Evolutionary conservation across 345 rosid genomes (phyloP).

Genomic region (Pistacia atlantica): DNA sequence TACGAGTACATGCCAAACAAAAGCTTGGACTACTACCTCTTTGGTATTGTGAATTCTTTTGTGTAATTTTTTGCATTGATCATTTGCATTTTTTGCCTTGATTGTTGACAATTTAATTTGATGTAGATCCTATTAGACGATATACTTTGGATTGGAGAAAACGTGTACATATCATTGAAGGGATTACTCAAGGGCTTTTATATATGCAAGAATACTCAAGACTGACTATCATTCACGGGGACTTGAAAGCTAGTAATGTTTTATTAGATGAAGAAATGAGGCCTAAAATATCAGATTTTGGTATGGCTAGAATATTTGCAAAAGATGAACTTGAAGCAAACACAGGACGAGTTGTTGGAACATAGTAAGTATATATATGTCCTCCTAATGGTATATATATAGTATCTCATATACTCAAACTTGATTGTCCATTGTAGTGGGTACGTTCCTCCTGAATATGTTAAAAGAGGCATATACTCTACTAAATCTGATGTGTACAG

Average conservation of each 20-base stretch:
- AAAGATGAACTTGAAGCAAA: constrained; percentile 34
- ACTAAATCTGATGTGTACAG: too few relatives aligned
- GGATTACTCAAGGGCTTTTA: constrained; percentile 25
- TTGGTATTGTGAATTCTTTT: neutral
- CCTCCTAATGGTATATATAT: too few relatives aligned
- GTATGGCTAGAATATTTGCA: constrained; percentile 49
- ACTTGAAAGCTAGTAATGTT: constrained; percentile 27
- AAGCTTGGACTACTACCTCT: constrained; percentile 13
- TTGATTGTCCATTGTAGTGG: neutral
- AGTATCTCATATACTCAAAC: too few relatives aligned
- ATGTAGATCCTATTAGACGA: constrained; percentile 9
- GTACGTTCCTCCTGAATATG: constrained; percentile 18
- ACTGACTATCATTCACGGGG: neutral
- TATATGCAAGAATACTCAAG: constrained; percentile 37
- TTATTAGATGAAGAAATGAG: constrained; percentile 44
- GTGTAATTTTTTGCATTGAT: neutral
- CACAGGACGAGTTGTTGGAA: constrained; percentile 38
- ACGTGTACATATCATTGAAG: constrained; percentile 20
- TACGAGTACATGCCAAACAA: constrained; percentile 20
- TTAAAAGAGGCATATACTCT: neutral
- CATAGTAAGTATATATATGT: constrained; percentile 29
- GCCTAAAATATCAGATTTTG: constrained; percentile 54
- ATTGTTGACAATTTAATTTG: neutral
- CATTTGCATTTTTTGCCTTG: neutral
- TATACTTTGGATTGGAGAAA: constrained; percentile 9